Base-by-base conservation (phyloP, 129 eudicot species). In the Apium graveolens region DNA sequence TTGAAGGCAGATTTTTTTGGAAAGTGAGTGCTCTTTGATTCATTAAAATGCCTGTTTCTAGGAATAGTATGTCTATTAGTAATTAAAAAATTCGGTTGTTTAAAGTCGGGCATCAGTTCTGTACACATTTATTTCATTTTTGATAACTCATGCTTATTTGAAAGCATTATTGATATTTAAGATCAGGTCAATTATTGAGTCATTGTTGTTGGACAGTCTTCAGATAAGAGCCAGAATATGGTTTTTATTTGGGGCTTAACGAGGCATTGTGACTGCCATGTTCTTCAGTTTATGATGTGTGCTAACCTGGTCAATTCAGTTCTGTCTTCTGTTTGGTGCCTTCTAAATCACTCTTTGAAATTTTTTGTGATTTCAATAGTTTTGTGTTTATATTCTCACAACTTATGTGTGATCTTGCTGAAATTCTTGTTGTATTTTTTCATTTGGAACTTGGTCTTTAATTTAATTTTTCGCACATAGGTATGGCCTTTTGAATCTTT, bases 1-100 rank as follows among this genome's bases (percentile, higher is more conserved):
- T 93, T 76, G 83, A 83, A n/a, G 88, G 87, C 85, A 86, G 86
- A 82, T 82, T 90, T 26, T 85, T 86, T 77, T 84, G 91, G 90
- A 88, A 66, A 79, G 91, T 79, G 69, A 80, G 84, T 74, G 48
- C 38, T 18, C 14, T 46, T n/a, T 24, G 35, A 21, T 41, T 73
- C 11, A 35, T n/a, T 79, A 5, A 49, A 49, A 49, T 49, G 24
- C 57, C 57, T 49, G 20, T 6, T 16, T 49, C 24, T 49, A 18
- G 24, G 57, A 18, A 49, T 18, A 49, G n/a, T 49, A 13, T 48
- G 7, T 16, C 49, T 45, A 10, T 45, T 14, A n/a, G n/a, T n/a
- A 45, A 14, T 45, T 4, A 45, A 45, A 18, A 45, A 45, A 42
- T 45, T 16, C 21, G 6, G 53, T 48, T 48, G 21, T 17, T 48